Evolutionary conservation across 345 rosid species (phyloP), one percentile per base, ranked within the genome.

Genomic region (Cochlearia excelsa): DNA sequence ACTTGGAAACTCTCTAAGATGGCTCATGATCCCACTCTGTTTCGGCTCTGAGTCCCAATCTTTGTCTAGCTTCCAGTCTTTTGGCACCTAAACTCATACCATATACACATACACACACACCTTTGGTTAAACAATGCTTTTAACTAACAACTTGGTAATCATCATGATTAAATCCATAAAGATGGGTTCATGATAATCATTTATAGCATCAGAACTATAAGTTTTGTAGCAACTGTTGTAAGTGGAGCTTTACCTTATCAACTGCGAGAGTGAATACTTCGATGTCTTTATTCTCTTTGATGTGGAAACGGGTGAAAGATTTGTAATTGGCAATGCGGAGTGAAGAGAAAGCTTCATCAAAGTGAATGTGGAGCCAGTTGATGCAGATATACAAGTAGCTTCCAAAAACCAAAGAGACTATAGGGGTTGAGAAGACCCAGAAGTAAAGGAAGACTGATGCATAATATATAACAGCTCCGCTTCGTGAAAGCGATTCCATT

Each of bases 321-420:
- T 93, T 93, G 85, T 93, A 89, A 72, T 93, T 93, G 69, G 99
- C 99, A 65, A 93, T 93, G 74, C 99, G 78, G 31, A 93, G 96
- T 0, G 99, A 93, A 5, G 99, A 93, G 79, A 93, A 93, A 49
- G 99, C 99, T 77, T 93, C 99, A 46, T 93, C 97, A 46, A 93
- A 93, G 82, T 93, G 99, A 59, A 93, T 40, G 74, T 89, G 97
- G 71, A 93, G 78, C 99, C 95, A 93, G 81, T 93, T 93, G 67
- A 93, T 87, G 78, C 96, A 89, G 61, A 93, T 81, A 72, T 93
- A 93, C 61, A 93, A 73, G 81, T 93, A 89, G 79, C 99, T 89
- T 69, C 99, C 99, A 60, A 93, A 87, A 51, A 93, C 87, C 69
- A 89, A 67, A 11, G 99, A 93, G 55, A 93, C 99, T 39, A 93